Evolutionary conservation across 257 asterid species (phyloP).

Genomic region (Gentiana straminea): DNA sequence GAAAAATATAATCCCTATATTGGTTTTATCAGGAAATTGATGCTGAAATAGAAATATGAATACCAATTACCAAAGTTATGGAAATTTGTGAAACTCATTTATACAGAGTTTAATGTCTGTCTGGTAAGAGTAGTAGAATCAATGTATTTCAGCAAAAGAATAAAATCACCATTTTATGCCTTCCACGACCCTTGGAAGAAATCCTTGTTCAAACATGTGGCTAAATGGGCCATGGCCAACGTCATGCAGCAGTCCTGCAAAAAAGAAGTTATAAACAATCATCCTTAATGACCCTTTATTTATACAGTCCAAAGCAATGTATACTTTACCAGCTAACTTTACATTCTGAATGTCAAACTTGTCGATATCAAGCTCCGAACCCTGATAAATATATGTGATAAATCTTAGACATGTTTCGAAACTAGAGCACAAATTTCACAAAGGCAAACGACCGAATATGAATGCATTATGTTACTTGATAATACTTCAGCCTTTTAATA

Average conservation of each 20-base stretch:
- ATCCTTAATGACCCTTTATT: background rate
- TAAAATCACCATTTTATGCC: slow-evolving; percentile 48
- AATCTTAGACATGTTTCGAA: too few species aligned
- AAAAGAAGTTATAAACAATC: slow-evolving; percentile 1
- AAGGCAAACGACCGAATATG: slow-evolving; percentile 9
- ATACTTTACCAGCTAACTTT: slow-evolving; percentile 63
- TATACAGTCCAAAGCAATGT: slow-evolving; percentile 5
- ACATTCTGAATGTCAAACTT: slow-evolving; percentile 58
- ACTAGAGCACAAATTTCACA: slow-evolving; percentile 13
- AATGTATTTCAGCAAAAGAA: background rate
- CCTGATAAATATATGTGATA: slow-evolving; percentile 35
- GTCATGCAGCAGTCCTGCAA: slow-evolving; percentile 83
- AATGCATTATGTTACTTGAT: slow-evolving; percentile 43
- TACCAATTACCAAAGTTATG: too few species aligned
- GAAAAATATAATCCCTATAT: too few species aligned
- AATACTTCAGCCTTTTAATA: slow-evolving; percentile 44
- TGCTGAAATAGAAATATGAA: too few species aligned
- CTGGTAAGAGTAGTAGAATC: slow-evolving; percentile 1
- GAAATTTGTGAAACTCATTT: too few species aligned
- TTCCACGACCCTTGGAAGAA: slow-evolving; percentile 50
- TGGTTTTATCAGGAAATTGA: too few species aligned
- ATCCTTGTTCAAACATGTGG: slow-evolving; percentile 80
- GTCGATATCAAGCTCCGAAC: slow-evolving; percentile 72
- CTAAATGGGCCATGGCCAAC: slow-evolving; percentile 97
- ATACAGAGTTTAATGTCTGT: too few species aligned